Conservation (phyloP, 331 rosid species). For the Rosa hybrid region DNA sequence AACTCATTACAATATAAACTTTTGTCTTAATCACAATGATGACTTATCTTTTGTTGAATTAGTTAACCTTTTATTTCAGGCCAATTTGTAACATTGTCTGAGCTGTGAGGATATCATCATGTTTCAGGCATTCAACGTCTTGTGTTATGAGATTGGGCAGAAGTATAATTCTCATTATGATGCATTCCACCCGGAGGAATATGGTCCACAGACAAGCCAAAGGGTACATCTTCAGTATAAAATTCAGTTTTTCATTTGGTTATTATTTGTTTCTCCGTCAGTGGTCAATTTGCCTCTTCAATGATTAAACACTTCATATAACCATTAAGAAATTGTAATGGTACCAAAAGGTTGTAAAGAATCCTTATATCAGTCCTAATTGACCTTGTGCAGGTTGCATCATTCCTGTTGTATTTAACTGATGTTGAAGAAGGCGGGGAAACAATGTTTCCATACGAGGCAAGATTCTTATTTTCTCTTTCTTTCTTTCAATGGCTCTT, state of each 20-base stretch:
- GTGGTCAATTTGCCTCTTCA: too few species aligned
- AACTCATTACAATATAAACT: neutral
- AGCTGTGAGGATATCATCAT: constrained; percentile 42
- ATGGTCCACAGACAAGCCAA: constrained; percentile 74
- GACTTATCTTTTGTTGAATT: constrained; percentile 34
- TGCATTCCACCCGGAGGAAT: constrained; percentile 55
- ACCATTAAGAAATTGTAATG: neutral
- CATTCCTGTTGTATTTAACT: constrained; percentile 80
- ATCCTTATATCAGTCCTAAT: constrained; percentile 13
- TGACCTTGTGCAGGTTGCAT: constrained; percentile 59
- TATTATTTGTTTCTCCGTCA: constrained; percentile 6
- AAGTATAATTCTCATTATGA: constrained; percentile 75
- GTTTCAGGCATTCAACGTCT: constrained; percentile 86
- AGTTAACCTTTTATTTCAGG: constrained; percentile 44
- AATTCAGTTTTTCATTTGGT: constrained; percentile 11
- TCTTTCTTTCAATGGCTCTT: constrained; percentile 2
- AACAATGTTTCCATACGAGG: constrained; percentile 92
- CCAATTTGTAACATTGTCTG: constrained; percentile 40
- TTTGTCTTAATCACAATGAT: constrained; percentile 2
- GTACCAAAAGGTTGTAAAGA: neutral
- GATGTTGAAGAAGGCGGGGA: constrained; percentile 91
- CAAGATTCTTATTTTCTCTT: constrained; percentile 15
- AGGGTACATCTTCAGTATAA: constrained; percentile 56
- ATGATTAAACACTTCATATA: neutral
- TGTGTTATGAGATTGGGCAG: constrained; percentile 83